Base-by-base conservation (phyloP, 805 yeast species). In the Soucietia sequanensis region DNA sequence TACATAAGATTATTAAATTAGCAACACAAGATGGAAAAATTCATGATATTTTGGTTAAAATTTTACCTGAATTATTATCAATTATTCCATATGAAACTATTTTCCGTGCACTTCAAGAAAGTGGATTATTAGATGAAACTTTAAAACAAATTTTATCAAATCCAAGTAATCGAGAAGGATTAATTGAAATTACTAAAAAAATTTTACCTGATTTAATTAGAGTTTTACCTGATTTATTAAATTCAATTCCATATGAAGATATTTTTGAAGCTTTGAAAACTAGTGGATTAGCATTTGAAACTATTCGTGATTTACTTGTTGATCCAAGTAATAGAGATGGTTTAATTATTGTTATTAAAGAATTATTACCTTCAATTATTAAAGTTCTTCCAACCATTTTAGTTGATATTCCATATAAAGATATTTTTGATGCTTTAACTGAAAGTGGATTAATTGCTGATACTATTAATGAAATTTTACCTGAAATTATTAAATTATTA, bases 71-170 rank as follows among this genome's bases (percentile, higher is more conserved):
- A n/a, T n/a, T n/a, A n/a, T n/a, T n/a, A n/a, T n/a, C n/a, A n/a
- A n/a, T 53, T 8, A 58, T 60, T 39, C 64, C 66, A 2, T 60
- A 52, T 42, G 47, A 50, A 33, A 62, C 58, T 16, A 47, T 60
- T 4, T 60, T 60, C 33, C 39, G 17, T 5, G 65, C 65, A 6
- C 42, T 60, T 31, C 51, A 42, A 37, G 51, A 50, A 5, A 51
- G 60, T 30, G 65, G 62, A 4, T 47, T 62, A 33, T 63, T 59
- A 11, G 31, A 46, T 16, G 62, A 58, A 23, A 54, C 60, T 18
- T 37, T 56, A 20, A 39, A 43, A n/a, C 48, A 50, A 34, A 34
- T 54, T 5, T 41, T 62, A 9, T 52, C 63, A 3, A 60, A 62
- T 35, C 47, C 49, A 3, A 58, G 50, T 18, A 52, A 60, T 2